phyloP scores from a whole-genome alignment of 2,329 filamentous ascomycete genomes.

The Apiospora rasikravindrae region DNA sequence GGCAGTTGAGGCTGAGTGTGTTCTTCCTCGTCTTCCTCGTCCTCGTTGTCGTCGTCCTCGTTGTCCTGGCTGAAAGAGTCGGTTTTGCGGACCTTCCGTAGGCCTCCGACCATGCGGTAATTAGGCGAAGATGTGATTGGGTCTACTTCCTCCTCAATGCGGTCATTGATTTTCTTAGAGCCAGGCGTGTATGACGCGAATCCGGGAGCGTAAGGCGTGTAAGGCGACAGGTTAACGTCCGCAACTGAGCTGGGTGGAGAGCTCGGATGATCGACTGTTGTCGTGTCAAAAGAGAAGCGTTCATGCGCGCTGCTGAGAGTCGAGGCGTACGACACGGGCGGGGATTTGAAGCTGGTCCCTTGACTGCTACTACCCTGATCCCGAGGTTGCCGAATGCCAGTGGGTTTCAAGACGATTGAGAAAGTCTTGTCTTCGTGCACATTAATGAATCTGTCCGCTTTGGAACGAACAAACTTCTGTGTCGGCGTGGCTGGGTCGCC shows the following conservation, averaged over 20 bases:
- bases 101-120: conserved; percentile 58
- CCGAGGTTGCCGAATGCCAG: conserved; percentile 26
- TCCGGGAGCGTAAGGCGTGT: conserved; percentile 27
- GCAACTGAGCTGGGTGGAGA: conserved; percentile 55
- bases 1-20: conserved; percentile 35
- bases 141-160: conserved; percentile 22
- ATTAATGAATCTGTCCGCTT: conserved; percentile 52
- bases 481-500: conserved; percentile 32
- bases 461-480: conserved; percentile 37
- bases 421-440: conserved; percentile 65
- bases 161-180: conserved; percentile 34
- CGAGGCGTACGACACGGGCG: conserved; percentile 49
- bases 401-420: conserved; percentile 49
- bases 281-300: conserved; percentile 52
- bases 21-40: conserved; percentile 43
- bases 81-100: conserved; percentile 57
- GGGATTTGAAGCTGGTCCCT: conserved; percentile 47
- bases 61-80: conserved; percentile 40
- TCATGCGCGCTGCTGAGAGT: conserved; percentile 56
- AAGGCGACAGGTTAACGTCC: conserved; percentile 49
- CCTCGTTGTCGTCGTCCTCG: conserved; percentile 40
- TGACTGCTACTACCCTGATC: conserved; percentile 29
- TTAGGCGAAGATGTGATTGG: conserved; percentile 52
- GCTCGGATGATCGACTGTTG: conserved; percentile 53
- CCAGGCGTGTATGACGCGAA: background rate